A percentile compares a stretch with the other conserved stretches of the same genome.
Conservation (phyloP, 1,284 basidiomycete species). For the Afroboletus lepidellus region DNA sequence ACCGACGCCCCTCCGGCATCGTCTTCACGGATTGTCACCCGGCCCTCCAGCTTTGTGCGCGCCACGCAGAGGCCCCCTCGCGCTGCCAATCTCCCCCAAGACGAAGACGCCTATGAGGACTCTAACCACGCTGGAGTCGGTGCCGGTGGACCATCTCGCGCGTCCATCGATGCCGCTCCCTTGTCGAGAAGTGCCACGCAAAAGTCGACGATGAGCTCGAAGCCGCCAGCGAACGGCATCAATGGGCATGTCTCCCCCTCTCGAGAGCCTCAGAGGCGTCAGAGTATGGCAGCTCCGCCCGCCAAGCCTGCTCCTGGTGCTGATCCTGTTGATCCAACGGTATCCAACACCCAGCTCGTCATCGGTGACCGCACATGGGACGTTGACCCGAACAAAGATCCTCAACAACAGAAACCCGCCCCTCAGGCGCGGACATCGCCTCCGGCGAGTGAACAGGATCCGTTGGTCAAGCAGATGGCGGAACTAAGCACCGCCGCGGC, state of each 20-base stretch:
- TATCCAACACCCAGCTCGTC: constrained; percentile 61
- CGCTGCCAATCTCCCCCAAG: constrained; percentile 34
- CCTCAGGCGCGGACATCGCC: constrained; percentile 23
- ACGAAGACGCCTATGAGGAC: constrained; percentile 52
- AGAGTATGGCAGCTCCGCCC: constrained; percentile 25
- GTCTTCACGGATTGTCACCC: constrained; percentile 50
- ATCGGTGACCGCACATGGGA: constrained; percentile 60
- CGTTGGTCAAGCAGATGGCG: constrained; percentile 71
- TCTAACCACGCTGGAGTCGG: constrained; percentile 47
- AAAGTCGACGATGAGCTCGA: constrained; percentile 24
- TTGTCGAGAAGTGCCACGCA: constrained; percentile 32
- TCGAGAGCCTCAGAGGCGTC: constrained; percentile 26
- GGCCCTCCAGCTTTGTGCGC: constrained; percentile 59
- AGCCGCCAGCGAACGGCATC: constrained; percentile 24
- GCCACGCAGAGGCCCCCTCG: constrained; percentile 47
- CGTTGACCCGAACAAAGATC: constrained; percentile 65
- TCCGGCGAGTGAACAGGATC: constrained; percentile 55
- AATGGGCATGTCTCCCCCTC: constrained; percentile 31
- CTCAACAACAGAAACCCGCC: constrained; percentile 39
- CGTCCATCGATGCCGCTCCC: constrained; percentile 10
- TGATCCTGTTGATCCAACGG: constrained; percentile 56
- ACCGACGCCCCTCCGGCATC: constrained; percentile 62
- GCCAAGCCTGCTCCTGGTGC: constrained; percentile 25
- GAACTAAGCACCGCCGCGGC: constrained; percentile 45
- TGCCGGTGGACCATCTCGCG: constrained; percentile 8